Base-by-base conservation (phyloP, 306 rosid species). In the Calophaca sinica region DNA sequence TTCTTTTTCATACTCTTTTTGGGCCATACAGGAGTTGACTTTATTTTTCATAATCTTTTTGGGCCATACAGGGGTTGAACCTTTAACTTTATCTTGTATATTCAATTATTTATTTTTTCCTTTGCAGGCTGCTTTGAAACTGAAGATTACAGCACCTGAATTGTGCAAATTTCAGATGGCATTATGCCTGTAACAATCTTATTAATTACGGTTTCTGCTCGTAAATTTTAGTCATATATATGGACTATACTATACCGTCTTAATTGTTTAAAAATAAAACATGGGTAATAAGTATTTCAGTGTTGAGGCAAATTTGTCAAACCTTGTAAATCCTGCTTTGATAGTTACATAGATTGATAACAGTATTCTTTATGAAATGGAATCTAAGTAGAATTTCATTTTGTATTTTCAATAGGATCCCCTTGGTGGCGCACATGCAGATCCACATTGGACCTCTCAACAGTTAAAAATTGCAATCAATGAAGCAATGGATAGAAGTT, bases 401-500 rank as follows among this genome's bases (percentile, higher is more conserved):
- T 48, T 52, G 5, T 41, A 60, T 73, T 79, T 74, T 76, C 52
- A 13, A 85, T 82, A 94, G 99, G 99, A 94, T 75, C 96, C 99
- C 4, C 83, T 90, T 5, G 97, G 97, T 62, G 99, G 99, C 9
- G 99, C 97, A 54, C 99, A 94, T 85, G 87, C 92, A 9, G 92
- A 92, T 85, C 85, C 99, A 39, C 5, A 75, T 3, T 92, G 96
- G 97, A 85, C 90, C 78, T 94, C 99, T 31, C 86, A 90, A 70
- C 96, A 90, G 83, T 92, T 94, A 41, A 94, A 90, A 76, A 42
- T 6, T 62, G 93, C 96, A 38, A 87, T 94, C 84, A 86, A 87
- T 65, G 83, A 86, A 72, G 41, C 89, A 79, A 94, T 94, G 93
- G 93, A 85, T 71, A 97, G 92, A 85, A 87, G 96, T 90, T 75